Evolutionary conservation across 495 filamentous ascomycete species (phyloP).

Genomic region (Penicillium coffeae): DNA sequence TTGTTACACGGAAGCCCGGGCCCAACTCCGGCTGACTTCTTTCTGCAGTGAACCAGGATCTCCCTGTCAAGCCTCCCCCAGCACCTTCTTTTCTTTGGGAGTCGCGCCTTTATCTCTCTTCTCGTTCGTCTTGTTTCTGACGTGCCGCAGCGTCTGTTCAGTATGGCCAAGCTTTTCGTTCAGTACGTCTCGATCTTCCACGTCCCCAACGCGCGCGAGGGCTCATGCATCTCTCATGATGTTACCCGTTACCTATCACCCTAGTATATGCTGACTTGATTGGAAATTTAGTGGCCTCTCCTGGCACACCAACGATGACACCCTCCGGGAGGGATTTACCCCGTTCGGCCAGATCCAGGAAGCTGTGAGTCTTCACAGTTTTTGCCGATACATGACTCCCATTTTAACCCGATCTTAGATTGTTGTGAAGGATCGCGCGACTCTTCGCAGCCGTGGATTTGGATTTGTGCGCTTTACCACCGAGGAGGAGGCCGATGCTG

Average conservation of each 20-base stretch:
- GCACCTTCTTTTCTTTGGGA: constrained; percentile 3
- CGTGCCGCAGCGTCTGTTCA: constrained; percentile 4
- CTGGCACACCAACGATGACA: constrained; percentile 91
- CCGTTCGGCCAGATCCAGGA: constrained; percentile 86
- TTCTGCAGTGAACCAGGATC: constrained; percentile 24
- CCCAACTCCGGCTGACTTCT: constrained; percentile 22
- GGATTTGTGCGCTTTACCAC: constrained; percentile 88
- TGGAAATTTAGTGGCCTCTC: constrained; percentile 72
- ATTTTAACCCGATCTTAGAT: constrained; percentile 53
- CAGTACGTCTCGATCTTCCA: constrained; percentile 27
- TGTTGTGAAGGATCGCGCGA: constrained; percentile 96
- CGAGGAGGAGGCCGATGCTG: constrained; percentile 78
- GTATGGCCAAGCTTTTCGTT: constrained; percentile 29
- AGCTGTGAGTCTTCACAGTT: constrained; percentile 61
- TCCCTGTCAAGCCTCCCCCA: constrained; percentile 12
- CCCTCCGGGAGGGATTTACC: constrained; percentile 81
- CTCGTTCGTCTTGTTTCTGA: not conserved
- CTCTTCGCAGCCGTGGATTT: constrained; percentile 92
- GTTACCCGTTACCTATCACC: no score
- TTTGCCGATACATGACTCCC: constrained; percentile 2
- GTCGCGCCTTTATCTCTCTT: not conserved
- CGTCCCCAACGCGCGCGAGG: no score
- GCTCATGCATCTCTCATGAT: no score
- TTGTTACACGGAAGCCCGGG: constrained; percentile 23
- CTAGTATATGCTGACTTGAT: not conserved